Conservation (phyloP, 495 filamentous ascomycete species). For the Immersiella caudata region DNA sequence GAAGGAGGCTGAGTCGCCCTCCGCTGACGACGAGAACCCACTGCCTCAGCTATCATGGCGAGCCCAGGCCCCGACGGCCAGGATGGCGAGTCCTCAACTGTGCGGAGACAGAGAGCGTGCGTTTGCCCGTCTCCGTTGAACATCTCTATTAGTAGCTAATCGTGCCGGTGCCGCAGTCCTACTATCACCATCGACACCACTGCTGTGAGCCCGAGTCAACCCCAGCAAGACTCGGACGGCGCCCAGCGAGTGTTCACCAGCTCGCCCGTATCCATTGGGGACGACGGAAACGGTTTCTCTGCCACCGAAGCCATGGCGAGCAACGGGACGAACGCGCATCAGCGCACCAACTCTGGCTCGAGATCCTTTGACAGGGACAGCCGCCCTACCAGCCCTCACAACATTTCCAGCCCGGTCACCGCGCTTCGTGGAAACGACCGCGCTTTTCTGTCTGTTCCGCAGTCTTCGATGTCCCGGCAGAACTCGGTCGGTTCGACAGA, state of each 20-base stretch:
- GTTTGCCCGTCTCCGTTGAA: constrained; percentile 17
- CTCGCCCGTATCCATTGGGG: constrained; percentile 49
- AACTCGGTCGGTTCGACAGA: constrained; percentile 59
- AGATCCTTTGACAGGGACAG: constrained; percentile 77
- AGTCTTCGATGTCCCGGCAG: constrained; percentile 52
- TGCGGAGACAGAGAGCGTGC: constrained; percentile 36
- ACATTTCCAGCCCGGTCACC: constrained; percentile 72
- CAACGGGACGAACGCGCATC: constrained; percentile 52
- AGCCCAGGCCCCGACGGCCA: constrained; percentile 21
- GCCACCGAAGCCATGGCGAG: constrained; percentile 45
- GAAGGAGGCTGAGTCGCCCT: constrained; percentile 24
- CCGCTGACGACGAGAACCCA: constrained; percentile 27
- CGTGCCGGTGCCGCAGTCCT: constrained; percentile 44
- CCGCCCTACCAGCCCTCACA: constrained; percentile 86
- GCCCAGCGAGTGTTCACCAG: constrained; percentile 27
- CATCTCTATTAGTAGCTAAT: constrained; percentile 19
- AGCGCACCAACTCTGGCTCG: constrained; percentile 39
- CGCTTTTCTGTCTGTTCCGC: constrained; percentile 54
- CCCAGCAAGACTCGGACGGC: constrained; percentile 27
- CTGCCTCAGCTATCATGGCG: constrained; percentile 34
- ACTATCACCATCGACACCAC: constrained; percentile 80
- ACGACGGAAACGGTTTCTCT: constrained; percentile 52
- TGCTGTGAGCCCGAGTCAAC: constrained; percentile 53
- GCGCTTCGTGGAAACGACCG: constrained; percentile 47
- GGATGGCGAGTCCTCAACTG: constrained; percentile 25